phyloP scores from a whole-genome alignment of 345 rosid species.

The Dipteronia dyeriana region DNA sequence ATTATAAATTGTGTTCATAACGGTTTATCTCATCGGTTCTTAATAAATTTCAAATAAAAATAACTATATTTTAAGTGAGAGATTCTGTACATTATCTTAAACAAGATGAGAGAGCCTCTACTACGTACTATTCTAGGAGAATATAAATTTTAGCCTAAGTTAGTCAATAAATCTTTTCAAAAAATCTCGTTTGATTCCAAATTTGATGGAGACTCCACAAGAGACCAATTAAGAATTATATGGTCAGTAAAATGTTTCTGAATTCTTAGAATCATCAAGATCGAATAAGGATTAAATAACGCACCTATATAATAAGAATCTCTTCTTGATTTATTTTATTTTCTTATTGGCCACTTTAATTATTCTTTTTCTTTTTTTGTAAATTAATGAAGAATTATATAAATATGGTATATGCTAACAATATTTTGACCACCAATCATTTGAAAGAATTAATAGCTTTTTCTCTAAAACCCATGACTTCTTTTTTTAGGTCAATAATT shows the following conservation, averaged over 20 bases:
- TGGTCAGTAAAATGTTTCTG: constrained; percentile 22
- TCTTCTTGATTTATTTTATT: constrained; percentile 21
- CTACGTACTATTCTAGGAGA: constrained; percentile 13
- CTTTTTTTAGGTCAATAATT: background rate
- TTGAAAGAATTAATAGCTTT: background rate
- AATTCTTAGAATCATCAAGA: constrained; percentile 38
- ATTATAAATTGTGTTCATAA: too few species aligned
- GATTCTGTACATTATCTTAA: constrained; percentile 32
- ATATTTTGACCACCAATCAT: constrained; percentile 27
- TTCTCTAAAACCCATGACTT: background rate
- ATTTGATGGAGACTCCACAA: constrained; percentile 35
- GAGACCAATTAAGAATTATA: constrained; percentile 39
- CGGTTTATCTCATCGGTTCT: too few species aligned
- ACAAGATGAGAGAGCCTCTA: constrained; percentile 1
- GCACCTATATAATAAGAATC: constrained; percentile 22
- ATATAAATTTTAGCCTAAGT: constrained; percentile 11
- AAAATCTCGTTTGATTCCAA: constrained; percentile 36
- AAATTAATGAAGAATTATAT: constrained; percentile 14
- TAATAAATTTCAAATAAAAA: too few species aligned
- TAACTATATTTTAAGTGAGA: constrained; percentile 10
- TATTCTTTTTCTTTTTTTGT: background rate
- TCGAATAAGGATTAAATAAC: constrained; percentile 28
- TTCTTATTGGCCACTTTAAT: constrained; percentile 23
- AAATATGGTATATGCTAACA: constrained; percentile 17
- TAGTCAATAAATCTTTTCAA: constrained; percentile 26